Base-by-base conservation (phyloP, 441 rosid genomes). In the Populus hybrid region DNA sequence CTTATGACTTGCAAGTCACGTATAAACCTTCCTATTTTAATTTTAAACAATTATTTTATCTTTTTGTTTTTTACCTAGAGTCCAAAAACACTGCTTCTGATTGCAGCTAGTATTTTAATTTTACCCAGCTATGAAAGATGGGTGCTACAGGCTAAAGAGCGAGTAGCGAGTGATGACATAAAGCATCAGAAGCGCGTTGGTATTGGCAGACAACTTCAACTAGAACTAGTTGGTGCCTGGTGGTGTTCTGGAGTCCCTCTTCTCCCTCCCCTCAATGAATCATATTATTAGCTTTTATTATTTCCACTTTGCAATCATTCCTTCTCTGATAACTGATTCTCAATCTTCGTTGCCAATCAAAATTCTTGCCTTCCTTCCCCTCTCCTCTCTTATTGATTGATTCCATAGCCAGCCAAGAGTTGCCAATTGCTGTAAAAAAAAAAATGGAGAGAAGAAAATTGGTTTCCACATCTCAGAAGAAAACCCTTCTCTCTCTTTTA, bases 381-480 rank as follows among this genome's bases (percentile, higher is more conserved):
- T 53, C n/a, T 4, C 8, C 61, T 18, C 21, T 53, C 61, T 1
- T 53, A 53, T 18, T 53, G n/a, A 53, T 53, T 53, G n/a, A 16
- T 53, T 53, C 6, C 61, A 18, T 53, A 53, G 61, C 61, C n/a
- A 53, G 21, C 61, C 61, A 50, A 50, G 56, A 50, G 20, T 53
- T 18, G n/a, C 61, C 61, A 6, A 53, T 16, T 53, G 61, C 7
- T 16, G n/a, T 18, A 16, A 9, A 11, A 42, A 42, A 10, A 2
- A 53, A 18, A 6, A 53, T 16, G 61, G n/a, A 53, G n/a, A 16
- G 61, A 53, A 1, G 1, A 73, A 79, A 56, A 31, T 83, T 87
- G 91, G 72, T 83, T 0, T 78, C 90, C 26, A 26, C 80, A 18
- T 82, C 88, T 10, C 84, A 89, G 72, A 87, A 89, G 84, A 84